Conservation (phyloP, 2,329 filamentous ascomycete species). For the Exutisphaerella laricina region DNA sequence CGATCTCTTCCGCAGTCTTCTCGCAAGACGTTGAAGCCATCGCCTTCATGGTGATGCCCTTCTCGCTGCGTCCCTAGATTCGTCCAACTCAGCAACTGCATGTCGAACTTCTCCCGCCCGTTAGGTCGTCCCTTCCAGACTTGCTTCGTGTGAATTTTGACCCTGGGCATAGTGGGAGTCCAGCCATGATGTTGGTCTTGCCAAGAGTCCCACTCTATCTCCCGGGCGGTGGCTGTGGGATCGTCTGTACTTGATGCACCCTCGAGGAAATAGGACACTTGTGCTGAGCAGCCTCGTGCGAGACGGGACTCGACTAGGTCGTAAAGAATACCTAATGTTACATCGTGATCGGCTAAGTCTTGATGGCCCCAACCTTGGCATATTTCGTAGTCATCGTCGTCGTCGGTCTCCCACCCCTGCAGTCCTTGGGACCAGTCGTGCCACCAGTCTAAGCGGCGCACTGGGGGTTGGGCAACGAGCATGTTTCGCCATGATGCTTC, state of each 20-base stretch:
- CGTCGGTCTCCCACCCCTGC: background rate
- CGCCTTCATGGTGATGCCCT: background rate
- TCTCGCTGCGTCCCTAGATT: background rate
- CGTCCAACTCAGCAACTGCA: background rate
- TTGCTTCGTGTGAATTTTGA: background rate
- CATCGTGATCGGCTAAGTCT: background rate
- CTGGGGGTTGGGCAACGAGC: slow-evolving; percentile 13
- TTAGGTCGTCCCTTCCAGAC: background rate
- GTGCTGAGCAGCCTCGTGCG: background rate
- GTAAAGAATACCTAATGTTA: background rate
- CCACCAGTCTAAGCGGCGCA: slow-evolving; percentile 12
- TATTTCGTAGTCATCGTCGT: background rate
- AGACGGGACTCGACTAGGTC: background rate
- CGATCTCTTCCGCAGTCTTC: background rate
- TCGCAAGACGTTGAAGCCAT: background rate
- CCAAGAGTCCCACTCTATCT: background rate
- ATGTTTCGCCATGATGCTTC: slow-evolving; percentile 17
- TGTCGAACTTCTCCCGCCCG: background rate
- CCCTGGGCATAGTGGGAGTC: background rate
- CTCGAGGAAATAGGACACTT: background rate
- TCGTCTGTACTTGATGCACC: background rate
- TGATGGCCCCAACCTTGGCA: background rate
- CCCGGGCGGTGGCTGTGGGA: background rate
- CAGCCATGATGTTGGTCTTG: background rate
- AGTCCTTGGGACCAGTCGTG: slow-evolving; percentile 7